Base-by-base conservation (phyloP, 1,284 basidiomycete species). In the Cutaneotrichosporon arboriforme region DNA sequence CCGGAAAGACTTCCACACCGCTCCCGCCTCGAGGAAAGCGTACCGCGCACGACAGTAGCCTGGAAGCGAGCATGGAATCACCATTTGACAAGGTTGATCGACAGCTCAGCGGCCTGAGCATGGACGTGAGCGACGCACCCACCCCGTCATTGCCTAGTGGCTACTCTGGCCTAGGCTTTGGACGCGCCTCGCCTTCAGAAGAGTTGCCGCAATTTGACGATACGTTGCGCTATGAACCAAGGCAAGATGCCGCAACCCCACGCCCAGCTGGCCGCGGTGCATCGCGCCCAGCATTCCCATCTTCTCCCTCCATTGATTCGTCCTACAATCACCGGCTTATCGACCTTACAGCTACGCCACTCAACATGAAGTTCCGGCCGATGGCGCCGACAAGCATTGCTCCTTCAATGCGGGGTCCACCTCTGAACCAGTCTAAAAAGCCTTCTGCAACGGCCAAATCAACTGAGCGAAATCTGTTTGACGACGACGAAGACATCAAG, bases 11-110 rank as follows among this genome's bases (percentile, higher is more conserved):
- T 2, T 70, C 70, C 0, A 73, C 73, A 4, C 74, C 70, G 1
- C 46, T 70, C 17, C 65, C 65, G 47, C 46, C 34, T 59, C 41
- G 62, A 72, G 77, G 37, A 72, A 66, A 35, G 47, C 23, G 39
- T 14, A 22, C 58, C 40, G 57, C 51, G 41, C 61, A 57, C 39
- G 48, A 66, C 49, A 53, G 58, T 1, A 83, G 84, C 21, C 86
- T 86, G 85, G 78, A 80, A 38, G 76, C 79, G 15, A 84, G 85
- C 3, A 67, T 88, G 41, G 86, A 88, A 65, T 85, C 84, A 1
- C 88, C 90, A 8, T 81, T 90, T 46, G 81, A 85, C 40, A 81
- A 83, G 22, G 77, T 90, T 50, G 85, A 85, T 58, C 78, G 83
- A 42, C 82, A 87, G 52, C 75, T 90, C 3, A 80, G 81, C 54